Evolutionary conservation across 495 filamentous ascomycete species (phyloP).

Genomic region (Talaromyces borbonicus): DNA sequence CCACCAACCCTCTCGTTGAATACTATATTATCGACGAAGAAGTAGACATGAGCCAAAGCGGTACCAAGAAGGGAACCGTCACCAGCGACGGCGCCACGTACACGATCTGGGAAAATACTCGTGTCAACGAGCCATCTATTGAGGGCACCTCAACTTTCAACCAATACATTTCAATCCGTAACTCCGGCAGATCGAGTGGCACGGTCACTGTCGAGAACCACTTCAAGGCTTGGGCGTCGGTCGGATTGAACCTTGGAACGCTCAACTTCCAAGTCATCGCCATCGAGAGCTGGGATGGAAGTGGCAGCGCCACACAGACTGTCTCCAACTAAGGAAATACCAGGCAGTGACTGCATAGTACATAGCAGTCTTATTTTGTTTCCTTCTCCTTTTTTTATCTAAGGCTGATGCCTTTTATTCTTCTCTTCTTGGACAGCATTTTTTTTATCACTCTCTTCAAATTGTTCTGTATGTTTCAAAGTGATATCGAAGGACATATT

Average conservation of each 20-base stretch:
- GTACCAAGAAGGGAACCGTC: constrained; percentile 43
- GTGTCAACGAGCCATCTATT: constrained; percentile 52
- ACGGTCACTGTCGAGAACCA: constrained; percentile 46
- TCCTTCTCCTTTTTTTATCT: too few relatives aligned
- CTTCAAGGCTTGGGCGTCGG: constrained; percentile 50
- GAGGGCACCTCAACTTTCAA: constrained; percentile 49
- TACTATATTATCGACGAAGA: constrained; percentile 56
- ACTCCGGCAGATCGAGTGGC: constrained; percentile 41
- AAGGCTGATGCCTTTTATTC: too few relatives aligned
- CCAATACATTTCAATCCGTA: constrained; percentile 56
- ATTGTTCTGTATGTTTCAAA: too few relatives aligned
- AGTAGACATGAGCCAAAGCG: constrained; percentile 40
- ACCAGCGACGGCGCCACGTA: constrained; percentile 52
- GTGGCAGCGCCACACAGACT: constrained; percentile 40
- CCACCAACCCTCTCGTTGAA: constrained; percentile 49
- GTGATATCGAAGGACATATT: too few relatives aligned
- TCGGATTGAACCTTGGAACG: constrained; percentile 38
- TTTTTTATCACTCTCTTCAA: too few relatives aligned
- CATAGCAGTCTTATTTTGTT: too few relatives aligned
- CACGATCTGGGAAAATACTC: constrained; percentile 51
- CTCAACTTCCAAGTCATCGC: constrained; percentile 55
- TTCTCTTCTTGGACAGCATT: too few relatives aligned
- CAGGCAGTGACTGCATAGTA: too few relatives aligned
- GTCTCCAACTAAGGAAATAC: constrained; percentile 23
- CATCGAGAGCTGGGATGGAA: constrained; percentile 49